Conservation (phyloP, 352 stramenopile genomes). For the Phytophthora syringae region DNA sequence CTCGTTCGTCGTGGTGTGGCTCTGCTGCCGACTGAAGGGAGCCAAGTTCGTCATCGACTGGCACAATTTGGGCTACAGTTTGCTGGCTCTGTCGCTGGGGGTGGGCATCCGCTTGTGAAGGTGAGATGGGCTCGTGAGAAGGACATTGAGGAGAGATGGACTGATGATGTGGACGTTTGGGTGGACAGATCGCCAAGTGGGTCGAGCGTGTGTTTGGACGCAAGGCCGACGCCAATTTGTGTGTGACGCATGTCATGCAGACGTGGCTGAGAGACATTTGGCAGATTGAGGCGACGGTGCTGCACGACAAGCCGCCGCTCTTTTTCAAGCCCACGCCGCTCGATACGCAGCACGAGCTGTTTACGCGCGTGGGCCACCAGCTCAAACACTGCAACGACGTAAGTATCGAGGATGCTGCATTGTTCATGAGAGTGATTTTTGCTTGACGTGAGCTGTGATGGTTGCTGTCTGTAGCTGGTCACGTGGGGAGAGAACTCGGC, state of each 20-base stretch:
- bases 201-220: slow-evolving; percentile 91
- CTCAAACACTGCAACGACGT: slow-evolving; percentile 80
- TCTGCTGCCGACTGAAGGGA: slow-evolving; percentile 61
- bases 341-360: slow-evolving; percentile 91
- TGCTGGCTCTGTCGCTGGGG: slow-evolving; percentile 90
- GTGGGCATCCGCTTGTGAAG: slow-evolving; percentile 74
- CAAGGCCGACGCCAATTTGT: slow-evolving; percentile 95
- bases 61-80: slow-evolving; percentile 99
- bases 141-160: not conserved
- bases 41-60: slow-evolving; percentile 98
- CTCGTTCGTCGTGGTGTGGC: slow-evolving; percentile 90
- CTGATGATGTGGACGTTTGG: not conserved
- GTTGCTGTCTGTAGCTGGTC: slow-evolving; percentile 36
- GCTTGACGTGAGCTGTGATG: slow-evolving; percentile 9
- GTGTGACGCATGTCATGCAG: slow-evolving; percentile 97
- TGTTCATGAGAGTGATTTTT: not conserved
- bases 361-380: slow-evolving; percentile 79
- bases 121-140: slow-evolving; percentile 17
- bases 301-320: slow-evolving; percentile 96
- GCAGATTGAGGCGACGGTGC: slow-evolving; percentile 83
- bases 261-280: slow-evolving; percentile 93
- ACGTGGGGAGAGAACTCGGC: slow-evolving; percentile 30
- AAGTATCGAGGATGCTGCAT: slow-evolving; percentile 13
- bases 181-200: slow-evolving; percentile 72
- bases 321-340: slow-evolving; percentile 93